phyloP scores from a whole-genome alignment of 768 basidiomycete genomes.

The Ramaria sp. region DNA sequence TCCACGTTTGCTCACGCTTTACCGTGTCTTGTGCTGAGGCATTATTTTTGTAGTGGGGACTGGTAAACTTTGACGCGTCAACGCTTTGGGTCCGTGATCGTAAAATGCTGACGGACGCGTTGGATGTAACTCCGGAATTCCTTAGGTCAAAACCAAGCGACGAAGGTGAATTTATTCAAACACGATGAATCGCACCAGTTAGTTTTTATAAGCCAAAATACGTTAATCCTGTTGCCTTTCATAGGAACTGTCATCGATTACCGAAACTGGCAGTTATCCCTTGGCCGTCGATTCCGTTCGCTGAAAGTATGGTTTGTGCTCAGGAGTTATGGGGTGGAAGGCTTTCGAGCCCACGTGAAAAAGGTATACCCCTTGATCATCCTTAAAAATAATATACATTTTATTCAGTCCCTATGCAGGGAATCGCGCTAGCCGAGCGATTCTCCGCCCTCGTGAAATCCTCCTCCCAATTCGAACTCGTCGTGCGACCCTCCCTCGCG shows the following conservation, averaged over 20 bases:
- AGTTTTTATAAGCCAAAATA: background rate
- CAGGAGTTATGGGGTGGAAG: constrained; percentile 68
- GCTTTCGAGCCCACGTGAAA: constrained; percentile 71
- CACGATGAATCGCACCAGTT: too few relatives aligned
- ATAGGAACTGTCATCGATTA: constrained; percentile 77
- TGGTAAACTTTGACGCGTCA: constrained; percentile 82
- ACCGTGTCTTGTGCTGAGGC: background rate
- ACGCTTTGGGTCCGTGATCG: constrained; percentile 72
- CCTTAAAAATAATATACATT: background rate
- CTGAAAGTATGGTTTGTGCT: constrained; percentile 91
- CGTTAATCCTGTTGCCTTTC: too few relatives aligned
- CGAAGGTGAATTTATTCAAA: constrained; percentile 39
- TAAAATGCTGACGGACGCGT: constrained; percentile 57
- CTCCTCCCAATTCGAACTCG: constrained; percentile 47
- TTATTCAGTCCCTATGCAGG: constrained; percentile 32
- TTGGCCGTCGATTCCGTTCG: constrained; percentile 84
- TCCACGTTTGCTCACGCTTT: background rate
- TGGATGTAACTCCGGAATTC: constrained; percentile 82
- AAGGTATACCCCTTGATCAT: constrained; percentile 34
- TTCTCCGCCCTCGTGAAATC: constrained; percentile 45
- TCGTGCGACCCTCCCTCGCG: constrained; percentile 60
- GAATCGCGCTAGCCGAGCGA: constrained; percentile 44
- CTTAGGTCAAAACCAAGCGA: constrained; percentile 73
- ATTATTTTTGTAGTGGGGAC: constrained; percentile 67
- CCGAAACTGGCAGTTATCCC: constrained; percentile 72